These are phyloP conservation scores for Candida michaelii DNA, from an alignment of 805 yeast species.

Conservation along the genomic window DNA sequence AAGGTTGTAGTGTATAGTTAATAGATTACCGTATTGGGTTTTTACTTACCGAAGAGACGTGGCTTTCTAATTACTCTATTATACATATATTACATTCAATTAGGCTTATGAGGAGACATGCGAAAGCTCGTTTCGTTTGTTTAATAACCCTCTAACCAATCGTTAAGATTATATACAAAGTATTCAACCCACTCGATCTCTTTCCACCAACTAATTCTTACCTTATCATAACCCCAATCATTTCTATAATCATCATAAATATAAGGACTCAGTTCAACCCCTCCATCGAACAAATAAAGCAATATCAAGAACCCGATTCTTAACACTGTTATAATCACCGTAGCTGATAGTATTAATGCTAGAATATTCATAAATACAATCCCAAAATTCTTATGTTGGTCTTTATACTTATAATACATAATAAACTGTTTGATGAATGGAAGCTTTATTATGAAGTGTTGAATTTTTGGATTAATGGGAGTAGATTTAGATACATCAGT, in stretches of 20 bases:
- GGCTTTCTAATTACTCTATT: neutral
- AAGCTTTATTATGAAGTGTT: constrained; percentile 21
- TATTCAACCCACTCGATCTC: constrained; percentile 32
- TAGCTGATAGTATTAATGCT: constrained; percentile 22
- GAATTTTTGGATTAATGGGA: constrained; percentile 11
- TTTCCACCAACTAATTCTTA: constrained; percentile 29
- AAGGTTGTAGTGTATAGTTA: constrained; percentile 30
- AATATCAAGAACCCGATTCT: constrained; percentile 13
- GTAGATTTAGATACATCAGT: neutral
- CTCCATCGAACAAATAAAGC: constrained; percentile 2
- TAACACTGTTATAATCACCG: constrained; percentile 20
- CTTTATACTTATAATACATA: constrained; percentile 23
- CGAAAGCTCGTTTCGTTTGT: no score
- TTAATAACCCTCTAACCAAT: constrained; percentile 15
- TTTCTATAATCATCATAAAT: constrained; percentile 12
- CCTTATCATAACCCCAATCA: constrained; percentile 7
- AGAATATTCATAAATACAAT: constrained; percentile 20
- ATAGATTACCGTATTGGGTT: neutral
- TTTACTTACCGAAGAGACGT: no score
- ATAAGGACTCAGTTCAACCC: constrained; percentile 8
- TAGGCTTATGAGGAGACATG: no score
- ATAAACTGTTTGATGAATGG: constrained; percentile 34
- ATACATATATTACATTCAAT: constrained; percentile 1
- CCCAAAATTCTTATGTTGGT: constrained; percentile 21
- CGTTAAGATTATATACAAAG: constrained; percentile 19